A percentile compares a stretch with the other conserved stretches of the same genome.
Evolutionary conservation across 2,329 filamentous ascomycete genomes (phyloP).

Genomic region (Paraphoma sp.): DNA sequence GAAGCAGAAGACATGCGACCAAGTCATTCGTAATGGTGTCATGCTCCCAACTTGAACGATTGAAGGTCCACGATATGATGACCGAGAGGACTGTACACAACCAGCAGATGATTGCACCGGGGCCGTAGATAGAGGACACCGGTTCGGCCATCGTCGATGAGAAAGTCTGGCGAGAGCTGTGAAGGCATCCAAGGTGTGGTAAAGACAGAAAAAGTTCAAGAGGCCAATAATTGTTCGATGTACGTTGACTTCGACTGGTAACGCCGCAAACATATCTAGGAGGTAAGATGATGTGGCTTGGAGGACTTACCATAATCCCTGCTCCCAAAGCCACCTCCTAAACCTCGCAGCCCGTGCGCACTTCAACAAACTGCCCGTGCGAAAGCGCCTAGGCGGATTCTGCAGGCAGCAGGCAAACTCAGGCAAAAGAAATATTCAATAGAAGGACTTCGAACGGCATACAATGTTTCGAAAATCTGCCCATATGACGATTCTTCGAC

Average conservation of each 20-base stretch:
- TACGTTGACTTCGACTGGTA: too few relatives aligned
- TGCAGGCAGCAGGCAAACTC: neutral
- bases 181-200: neutral
- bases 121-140: neutral
- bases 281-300: neutral
- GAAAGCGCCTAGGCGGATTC: neutral
- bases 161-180: neutral
- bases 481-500: too few relatives aligned
- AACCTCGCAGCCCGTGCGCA: neutral
- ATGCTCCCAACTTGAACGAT: neutral
- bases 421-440: too few relatives aligned
- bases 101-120: neutral
- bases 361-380: neutral
- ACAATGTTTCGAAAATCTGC: too few relatives aligned
- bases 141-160: neutral
- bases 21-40: neutral
- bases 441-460: too few relatives aligned
- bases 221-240: neutral
- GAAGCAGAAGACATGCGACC: neutral
- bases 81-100: neutral
- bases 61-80: neutral
- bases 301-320: neutral
- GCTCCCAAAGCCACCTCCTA: neutral
- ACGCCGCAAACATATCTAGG: neutral
- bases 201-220: neutral